A percentile compares a stretch with the other conserved stretches of the same genome.
These are phyloP conservation scores for Chlamydomonas eustigma DNA, from an alignment of 139 green algal genomes.

Conservation along the genomic window DNA sequence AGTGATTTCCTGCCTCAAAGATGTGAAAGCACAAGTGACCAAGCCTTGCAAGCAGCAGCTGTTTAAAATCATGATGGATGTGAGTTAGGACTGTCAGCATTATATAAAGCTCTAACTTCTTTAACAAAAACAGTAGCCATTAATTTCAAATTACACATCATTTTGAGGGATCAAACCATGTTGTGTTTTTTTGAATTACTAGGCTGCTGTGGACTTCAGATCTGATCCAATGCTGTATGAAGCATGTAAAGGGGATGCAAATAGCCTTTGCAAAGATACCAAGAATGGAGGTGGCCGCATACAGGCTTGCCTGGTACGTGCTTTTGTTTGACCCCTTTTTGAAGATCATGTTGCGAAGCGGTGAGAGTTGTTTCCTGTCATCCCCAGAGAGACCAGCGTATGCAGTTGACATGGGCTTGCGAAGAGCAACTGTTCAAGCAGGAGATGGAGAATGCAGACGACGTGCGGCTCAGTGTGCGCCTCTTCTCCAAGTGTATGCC, in stretches of 20 bases:
- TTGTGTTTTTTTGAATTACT: no score
- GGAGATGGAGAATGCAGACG: slow-evolving; percentile 78
- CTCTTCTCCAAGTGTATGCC: slow-evolving; percentile 56
- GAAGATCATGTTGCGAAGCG: no score
- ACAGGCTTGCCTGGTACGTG: slow-evolving; percentile 65
- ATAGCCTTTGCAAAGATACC: slow-evolving; percentile 44
- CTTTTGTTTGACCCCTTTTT: neutral
- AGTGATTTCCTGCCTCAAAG: slow-evolving; percentile 26
- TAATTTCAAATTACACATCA: no score
- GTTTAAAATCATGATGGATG: slow-evolving; percentile 21
- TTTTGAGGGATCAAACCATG: no score
- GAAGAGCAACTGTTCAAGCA: slow-evolving; percentile 76
- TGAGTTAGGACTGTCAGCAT: no score
- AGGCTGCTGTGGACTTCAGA: slow-evolving; percentile 25
- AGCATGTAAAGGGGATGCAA: slow-evolving; percentile 27
- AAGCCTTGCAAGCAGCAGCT: slow-evolving; percentile 23
- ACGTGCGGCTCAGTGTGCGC: slow-evolving; percentile 65
- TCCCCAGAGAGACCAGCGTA: slow-evolving; percentile 46
- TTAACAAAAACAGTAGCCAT: no score
- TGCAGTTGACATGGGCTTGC: slow-evolving; percentile 60
- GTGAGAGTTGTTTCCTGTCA: no score
- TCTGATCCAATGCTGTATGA: slow-evolving; percentile 28
- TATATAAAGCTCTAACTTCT: no score
- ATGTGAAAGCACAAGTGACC: slow-evolving; percentile 23
- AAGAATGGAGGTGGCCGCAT: slow-evolving; percentile 55